Conservation (phyloP, 805 yeast species). For the Ogataea ramenticola region DNA sequence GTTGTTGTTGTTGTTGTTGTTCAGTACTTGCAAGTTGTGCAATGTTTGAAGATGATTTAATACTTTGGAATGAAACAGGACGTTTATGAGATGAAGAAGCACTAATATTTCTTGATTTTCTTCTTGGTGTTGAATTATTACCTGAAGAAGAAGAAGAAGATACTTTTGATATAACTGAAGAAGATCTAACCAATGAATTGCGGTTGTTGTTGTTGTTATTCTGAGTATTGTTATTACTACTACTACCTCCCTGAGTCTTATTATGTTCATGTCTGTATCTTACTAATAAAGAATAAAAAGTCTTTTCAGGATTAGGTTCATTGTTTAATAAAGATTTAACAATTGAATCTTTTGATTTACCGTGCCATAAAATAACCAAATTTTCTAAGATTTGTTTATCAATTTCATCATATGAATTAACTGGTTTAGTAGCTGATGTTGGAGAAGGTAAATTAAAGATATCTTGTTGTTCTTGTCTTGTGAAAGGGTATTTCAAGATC, state of each 20-base stretch:
- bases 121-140: constrained; percentile 30
- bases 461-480: constrained; percentile 24
- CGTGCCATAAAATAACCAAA: constrained; percentile 52
- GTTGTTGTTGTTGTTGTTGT: not conserved
- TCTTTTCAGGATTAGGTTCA: constrained; percentile 28
- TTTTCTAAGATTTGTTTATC: constrained; percentile 48
- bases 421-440: constrained; percentile 43
- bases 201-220: constrained; percentile 7
- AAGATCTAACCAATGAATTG: constrained; percentile 17
- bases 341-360: constrained; percentile 34
- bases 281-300: constrained; percentile 28
- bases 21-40: too few relatives aligned
- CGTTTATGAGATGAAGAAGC: constrained; percentile 40
- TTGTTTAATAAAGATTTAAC: constrained; percentile 19
- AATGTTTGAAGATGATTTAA: constrained; percentile 5
- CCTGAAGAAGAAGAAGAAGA: constrained; percentile 18
- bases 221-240: too few relatives aligned
- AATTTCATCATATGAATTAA: constrained; percentile 39
- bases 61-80: constrained; percentile 37
- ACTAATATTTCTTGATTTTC: constrained; percentile 32
- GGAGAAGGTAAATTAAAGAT: constrained; percentile 45
- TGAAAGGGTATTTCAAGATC: constrained; percentile 61
- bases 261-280: constrained; percentile 30
- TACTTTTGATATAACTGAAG: constrained; percentile 23
- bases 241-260: constrained; percentile 10